phyloP scores from a whole-genome alignment of 768 basidiomycete genomes.

The Gymnopilus dilepis region DNA sequence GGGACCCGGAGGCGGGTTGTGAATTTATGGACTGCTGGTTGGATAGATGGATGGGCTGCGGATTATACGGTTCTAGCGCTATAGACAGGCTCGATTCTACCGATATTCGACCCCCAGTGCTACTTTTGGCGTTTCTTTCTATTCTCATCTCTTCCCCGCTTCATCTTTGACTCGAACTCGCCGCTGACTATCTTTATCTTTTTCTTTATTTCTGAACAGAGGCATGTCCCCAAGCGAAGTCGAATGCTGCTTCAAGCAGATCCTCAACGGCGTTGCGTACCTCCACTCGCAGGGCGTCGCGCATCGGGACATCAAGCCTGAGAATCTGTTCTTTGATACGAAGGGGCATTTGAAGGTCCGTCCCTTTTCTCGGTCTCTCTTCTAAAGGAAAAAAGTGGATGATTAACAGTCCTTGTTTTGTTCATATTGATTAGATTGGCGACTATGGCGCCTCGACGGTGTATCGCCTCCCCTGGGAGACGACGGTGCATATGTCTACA shows the following conservation, averaged over 20 bases:
- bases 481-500: conserved; percentile 95
- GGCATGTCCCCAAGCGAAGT: conserved; percentile 90
- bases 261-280: conserved; percentile 86
- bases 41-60: no score
- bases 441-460: conserved; percentile 99
- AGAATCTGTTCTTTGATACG: conserved; percentile 94
- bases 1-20: no score
- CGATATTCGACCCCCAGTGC: no score
- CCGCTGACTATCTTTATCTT: conserved; percentile 20
- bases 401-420: background rate
- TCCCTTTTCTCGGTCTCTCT: conserved; percentile 11
- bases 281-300: conserved; percentile 97
- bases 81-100: no score
- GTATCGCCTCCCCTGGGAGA: conserved; percentile 97
- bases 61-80: no score
- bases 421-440: conserved; percentile 68
- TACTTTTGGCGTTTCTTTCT: background rate
- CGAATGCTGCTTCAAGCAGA: conserved; percentile 98
- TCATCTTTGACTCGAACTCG: background rate
- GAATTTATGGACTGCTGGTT: no score
- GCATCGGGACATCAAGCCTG: conserved; percentile 97
- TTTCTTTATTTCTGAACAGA: conserved; percentile 27
- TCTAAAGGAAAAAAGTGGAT: background rate
- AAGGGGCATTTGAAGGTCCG: conserved; percentile 91
- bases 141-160: background rate